Percentiles rank a stretch among this genome's conserved stretches.
Conservation (phyloP, 2,329 filamentous ascomycete species). For the Sclerotinia minor region DNA sequence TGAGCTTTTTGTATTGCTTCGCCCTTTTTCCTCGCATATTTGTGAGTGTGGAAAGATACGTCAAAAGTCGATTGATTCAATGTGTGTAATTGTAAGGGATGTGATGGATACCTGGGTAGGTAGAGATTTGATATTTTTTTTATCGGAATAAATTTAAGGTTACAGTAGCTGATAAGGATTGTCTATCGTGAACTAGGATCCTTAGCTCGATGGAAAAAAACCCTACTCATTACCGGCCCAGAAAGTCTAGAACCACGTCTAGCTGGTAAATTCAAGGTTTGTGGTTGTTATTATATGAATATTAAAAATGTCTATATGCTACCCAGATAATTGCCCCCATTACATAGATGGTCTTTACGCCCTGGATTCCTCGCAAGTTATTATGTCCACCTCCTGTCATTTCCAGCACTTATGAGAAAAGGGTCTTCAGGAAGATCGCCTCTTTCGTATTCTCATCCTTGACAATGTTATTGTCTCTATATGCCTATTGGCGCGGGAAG, state of each 20-base stretch:
- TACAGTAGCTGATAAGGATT: slow-evolving; percentile 25
- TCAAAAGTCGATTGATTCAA: not conserved
- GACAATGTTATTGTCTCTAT: not conserved
- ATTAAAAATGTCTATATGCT: slow-evolving; percentile 11
- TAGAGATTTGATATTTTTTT: slow-evolving; percentile 23
- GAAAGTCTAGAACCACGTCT: slow-evolving; percentile 8
- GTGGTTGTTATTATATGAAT: not conserved
- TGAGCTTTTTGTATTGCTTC: slow-evolving; percentile 84
- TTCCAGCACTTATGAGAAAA: not conserved
- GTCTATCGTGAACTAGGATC: slow-evolving; percentile 26
- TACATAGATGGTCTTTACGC: not conserved
- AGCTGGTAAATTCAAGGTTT: not conserved
- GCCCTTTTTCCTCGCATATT: slow-evolving; percentile 66
- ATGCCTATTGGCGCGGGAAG: slow-evolving; percentile 9
- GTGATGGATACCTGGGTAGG: not conserved
- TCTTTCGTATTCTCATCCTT: not conserved
- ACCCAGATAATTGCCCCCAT: not conserved
- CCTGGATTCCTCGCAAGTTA: not conserved
- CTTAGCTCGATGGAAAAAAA: not conserved
- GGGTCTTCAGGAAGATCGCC: not conserved
- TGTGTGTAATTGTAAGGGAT: slow-evolving; percentile 6
- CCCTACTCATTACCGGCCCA: not conserved
- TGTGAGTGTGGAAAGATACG: slow-evolving; percentile 34
- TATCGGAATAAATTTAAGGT: slow-evolving; percentile 28
- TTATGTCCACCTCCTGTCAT: slow-evolving; percentile 1